Evolutionary conservation across 257 asterid genomes (phyloP).

Genomic region (Penstemon davidsonii): DNA sequence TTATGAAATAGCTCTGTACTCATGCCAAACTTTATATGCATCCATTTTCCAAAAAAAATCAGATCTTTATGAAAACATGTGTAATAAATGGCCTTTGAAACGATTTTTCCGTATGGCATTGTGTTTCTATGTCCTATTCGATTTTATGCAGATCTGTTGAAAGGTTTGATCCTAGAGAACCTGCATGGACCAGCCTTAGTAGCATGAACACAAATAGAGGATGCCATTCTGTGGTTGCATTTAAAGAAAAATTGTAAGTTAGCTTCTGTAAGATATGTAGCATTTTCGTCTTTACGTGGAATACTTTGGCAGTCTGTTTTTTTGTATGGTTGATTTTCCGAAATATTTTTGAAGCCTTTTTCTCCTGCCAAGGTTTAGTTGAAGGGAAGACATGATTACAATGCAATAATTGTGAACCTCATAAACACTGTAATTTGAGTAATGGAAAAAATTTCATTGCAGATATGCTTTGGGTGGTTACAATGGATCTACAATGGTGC

Average conservation of each 20-base stretch:
- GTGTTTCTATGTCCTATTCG: background rate
- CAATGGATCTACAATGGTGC: constrained; percentile 51
- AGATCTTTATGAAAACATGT: background rate
- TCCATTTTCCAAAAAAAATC: background rate
- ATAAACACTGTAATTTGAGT: background rate
- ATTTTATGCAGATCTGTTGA: constrained; percentile 48
- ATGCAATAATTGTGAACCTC: background rate
- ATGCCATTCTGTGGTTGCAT: constrained; percentile 57
- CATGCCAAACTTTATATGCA: background rate
- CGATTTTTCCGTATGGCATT: constrained; percentile 3
- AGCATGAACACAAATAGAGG: constrained; percentile 58
- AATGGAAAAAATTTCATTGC: constrained; percentile 21
- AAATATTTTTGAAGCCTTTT: background rate
- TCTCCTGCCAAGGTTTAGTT: background rate
- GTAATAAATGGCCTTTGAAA: background rate
- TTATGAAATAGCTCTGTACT: background rate
- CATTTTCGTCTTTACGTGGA: background rate
- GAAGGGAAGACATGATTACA: background rate
- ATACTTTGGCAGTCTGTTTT: background rate
- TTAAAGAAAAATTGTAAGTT: constrained; percentile 62
- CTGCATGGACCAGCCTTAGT: constrained; percentile 51
- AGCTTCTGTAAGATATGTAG: background rate
- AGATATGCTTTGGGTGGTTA: constrained; percentile 79
- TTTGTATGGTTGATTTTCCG: background rate
- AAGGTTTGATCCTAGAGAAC: constrained; percentile 75